Evolutionary conservation across 2,329 filamentous ascomycete species (phyloP).

Genomic region (Capronia americana): DNA sequence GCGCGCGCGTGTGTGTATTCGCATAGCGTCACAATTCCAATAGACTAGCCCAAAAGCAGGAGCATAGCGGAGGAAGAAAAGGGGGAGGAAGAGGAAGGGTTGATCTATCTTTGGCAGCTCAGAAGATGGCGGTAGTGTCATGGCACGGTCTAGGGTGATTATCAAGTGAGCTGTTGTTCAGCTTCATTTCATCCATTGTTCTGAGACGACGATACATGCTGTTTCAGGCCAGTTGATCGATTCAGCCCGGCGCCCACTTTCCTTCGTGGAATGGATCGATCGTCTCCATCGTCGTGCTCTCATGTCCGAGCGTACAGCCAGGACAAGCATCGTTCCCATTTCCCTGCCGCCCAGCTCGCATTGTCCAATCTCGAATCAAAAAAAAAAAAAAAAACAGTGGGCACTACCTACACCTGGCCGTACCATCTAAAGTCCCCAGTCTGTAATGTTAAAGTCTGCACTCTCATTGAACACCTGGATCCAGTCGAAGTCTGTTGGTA

Average conservation of each 20-base stretch:
- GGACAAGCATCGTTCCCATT: neutral
- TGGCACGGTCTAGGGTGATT: neutral
- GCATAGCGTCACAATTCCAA: no score
- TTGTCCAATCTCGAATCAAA: neutral
- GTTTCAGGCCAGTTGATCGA: neutral
- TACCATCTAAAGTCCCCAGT: neutral
- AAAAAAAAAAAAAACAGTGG: no score
- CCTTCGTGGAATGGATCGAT: neutral
- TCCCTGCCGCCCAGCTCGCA: neutral
- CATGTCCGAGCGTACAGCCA: neutral
- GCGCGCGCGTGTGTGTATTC: no score
- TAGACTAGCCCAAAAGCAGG: no score
- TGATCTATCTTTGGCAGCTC: no score
- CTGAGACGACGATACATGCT: neutral
- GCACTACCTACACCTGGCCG: neutral
- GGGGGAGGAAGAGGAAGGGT: no score
- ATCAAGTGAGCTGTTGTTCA: neutral
- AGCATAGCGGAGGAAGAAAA: no score
- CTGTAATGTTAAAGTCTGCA: neutral
- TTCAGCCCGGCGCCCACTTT: neutral
- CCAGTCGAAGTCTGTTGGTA: neutral
- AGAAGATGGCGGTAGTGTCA: no score
- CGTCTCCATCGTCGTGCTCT: neutral
- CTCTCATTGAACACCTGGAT: neutral
- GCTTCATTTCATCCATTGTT: neutral